Base-by-base conservation (phyloP, 2,329 filamentous ascomycete species). In the Penicillium sp. region DNA sequence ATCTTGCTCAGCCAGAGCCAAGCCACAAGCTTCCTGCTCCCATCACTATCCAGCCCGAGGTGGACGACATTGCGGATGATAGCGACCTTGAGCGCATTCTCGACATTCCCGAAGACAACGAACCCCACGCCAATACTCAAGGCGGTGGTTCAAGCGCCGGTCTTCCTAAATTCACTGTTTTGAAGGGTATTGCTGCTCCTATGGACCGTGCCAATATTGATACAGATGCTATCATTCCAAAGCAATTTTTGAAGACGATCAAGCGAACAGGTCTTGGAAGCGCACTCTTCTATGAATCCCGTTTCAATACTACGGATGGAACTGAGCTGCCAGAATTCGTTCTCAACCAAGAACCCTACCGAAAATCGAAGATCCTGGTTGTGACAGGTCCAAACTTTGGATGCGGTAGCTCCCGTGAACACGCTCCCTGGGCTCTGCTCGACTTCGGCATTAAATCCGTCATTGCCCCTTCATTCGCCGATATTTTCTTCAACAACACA, bases 401-500 rank as follows among this genome's bases (percentile, higher is more conserved):
- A 61, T 99, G 94, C 67, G 94, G 94, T 64, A 89, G 84, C 66
- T 93, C 88, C 28, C 87, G 94, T 70, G 94, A 97, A 76, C 94
- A 97, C 78, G 94, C 94, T 2, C 94, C 94, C 1, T 97, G 94
- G 94, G 93, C 94, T 5, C 83, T 97, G 23, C 86, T 96, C 57
- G 94, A 97, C 76, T 97, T 97, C 66, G 94, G 94, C 64, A 96
- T 99, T 78, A 90, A 88, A 71, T 93, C 88, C 72, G 82, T 97
- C 67, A 96, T 97, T 65, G 94, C 93, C 1, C 90, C 91, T 1
- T 92, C 89, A 1, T 90, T 84, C 64, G 89, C 88, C 58, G 91
- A 96, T 69, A 99, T 99, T 74, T 97, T 97, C 85, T 95, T 93
- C 84, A 97, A 96, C 84, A 99, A 99, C 81, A 94, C 89, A n/a